Percentiles rank a stretch among this genome's conserved stretches.
Conservation (phyloP, 129 eudicot genomes). For the Gnaphalium uliginosum region DNA sequence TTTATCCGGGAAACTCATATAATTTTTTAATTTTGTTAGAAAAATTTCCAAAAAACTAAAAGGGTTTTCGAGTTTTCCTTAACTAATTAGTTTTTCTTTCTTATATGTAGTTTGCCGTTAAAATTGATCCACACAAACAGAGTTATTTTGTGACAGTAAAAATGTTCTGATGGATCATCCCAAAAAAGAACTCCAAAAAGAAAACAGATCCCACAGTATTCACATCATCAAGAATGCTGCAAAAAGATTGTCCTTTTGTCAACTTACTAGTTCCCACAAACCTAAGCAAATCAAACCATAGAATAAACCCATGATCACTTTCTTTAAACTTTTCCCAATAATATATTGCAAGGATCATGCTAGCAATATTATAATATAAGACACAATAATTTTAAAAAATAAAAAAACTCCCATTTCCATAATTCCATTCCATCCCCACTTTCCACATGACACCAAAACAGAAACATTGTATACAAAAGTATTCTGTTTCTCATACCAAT, state of each 20-base stretch:
- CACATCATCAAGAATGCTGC: conserved; percentile 25
- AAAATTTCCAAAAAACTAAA: no score
- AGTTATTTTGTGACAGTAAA: background rate
- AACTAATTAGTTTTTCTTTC: no score
- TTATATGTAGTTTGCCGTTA: background rate
- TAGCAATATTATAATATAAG: background rate
- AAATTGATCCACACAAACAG: background rate
- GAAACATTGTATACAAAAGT: conserved; percentile 15
- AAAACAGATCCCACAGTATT: conserved; percentile 26
- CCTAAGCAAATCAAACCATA: conserved; percentile 27
- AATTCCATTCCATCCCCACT: conserved; percentile 6
- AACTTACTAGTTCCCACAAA: conserved; percentile 20
- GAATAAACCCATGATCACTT: conserved; percentile 23
- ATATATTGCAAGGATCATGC: conserved; percentile 24
- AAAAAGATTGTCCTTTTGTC: conserved; percentile 18
- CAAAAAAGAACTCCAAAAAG: background rate
- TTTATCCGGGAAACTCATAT: no score
- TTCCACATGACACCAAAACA: conserved; percentile 30
- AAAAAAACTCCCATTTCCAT: conserved; percentile 4
- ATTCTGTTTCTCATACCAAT: conserved; percentile 23
- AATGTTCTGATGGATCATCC: background rate
- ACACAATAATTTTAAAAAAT: background rate
- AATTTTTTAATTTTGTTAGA: no score
- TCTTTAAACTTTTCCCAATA: conserved; percentile 18
- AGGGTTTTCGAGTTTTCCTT: no score